A percentile compares a stretch with the other conserved stretches of the same genome.
These are phyloP conservation scores for Lactarius pseudohatsudake DNA, from an alignment of 768 basidiomycete genomes.

Conservation along the genomic window DNA sequence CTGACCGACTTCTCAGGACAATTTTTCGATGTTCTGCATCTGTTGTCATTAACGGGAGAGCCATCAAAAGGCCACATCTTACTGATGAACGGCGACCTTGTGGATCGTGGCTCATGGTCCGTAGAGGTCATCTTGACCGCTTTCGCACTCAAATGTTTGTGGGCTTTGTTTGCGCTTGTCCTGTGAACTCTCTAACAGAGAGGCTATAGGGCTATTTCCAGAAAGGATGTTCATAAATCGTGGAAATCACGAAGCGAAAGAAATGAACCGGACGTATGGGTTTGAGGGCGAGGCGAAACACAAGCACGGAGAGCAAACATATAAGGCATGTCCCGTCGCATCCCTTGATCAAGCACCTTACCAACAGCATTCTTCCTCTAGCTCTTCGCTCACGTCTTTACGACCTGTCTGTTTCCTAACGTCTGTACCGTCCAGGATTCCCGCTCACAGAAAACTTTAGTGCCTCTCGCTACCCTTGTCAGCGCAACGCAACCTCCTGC, in stretches of 20 bases:
- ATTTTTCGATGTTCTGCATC: slow-evolving; percentile 90
- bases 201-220: slow-evolving; percentile 81
- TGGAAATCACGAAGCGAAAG: slow-evolving; percentile 95
- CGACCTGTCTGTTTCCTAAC: slow-evolving; percentile 51
- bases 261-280: slow-evolving; percentile 94
- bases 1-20: slow-evolving; percentile 56
- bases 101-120: slow-evolving; percentile 96
- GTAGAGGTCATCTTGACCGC: slow-evolving; percentile 90
- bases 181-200: slow-evolving; percentile 19
- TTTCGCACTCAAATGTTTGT: slow-evolving; percentile 92
- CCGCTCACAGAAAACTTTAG: slow-evolving; percentile 40
- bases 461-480: slow-evolving; percentile 88
- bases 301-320: slow-evolving; percentile 94
- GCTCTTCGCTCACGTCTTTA: slow-evolving; percentile 95
- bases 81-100: slow-evolving; percentile 93
- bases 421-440: background rate
- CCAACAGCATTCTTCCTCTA: slow-evolving; percentile 33
- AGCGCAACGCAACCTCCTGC: slow-evolving; percentile 62
- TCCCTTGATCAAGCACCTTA: background rate
- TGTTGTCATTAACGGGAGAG: slow-evolving; percentile 80
- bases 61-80: slow-evolving; percentile 84
- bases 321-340: slow-evolving; percentile 56
- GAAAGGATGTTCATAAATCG: slow-evolving; percentile 89
- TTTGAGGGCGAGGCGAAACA: slow-evolving; percentile 96
- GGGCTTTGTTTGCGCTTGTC: background rate